These are phyloP conservation scores for Botryotinia calthae DNA, from an alignment of 2,329 filamentous ascomycete genomes.

Conservation along the genomic window DNA sequence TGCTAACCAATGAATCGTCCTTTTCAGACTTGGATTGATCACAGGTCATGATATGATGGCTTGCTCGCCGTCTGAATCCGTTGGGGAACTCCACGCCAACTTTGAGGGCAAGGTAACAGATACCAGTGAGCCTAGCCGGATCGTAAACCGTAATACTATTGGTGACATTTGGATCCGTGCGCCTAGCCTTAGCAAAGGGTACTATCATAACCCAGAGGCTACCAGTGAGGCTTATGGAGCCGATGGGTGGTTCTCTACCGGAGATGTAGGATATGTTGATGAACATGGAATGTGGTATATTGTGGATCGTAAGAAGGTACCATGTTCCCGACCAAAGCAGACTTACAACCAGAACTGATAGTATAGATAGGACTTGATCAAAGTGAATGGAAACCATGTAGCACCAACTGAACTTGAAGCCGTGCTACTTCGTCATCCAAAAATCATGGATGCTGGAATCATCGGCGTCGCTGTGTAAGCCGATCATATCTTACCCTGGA, in stretches of 20 bases:
- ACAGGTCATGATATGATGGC: neutral
- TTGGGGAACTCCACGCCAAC: neutral
- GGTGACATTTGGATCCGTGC: slow-evolving; percentile 1
- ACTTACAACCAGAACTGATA: neutral
- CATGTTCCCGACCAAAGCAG: neutral
- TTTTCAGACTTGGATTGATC: neutral
- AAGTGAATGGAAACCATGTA: slow-evolving; percentile 51
- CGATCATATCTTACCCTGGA: neutral
- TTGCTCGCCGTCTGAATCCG: neutral
- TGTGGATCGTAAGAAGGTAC: slow-evolving; percentile 60
- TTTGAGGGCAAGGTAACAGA: slow-evolving; percentile 2
- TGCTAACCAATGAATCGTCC: neutral
- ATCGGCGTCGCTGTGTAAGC: slow-evolving; percentile 42
- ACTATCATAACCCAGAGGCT: neutral
- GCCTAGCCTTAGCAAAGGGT: neutral
- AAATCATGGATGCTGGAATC: slow-evolving; percentile 46
- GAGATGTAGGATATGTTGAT: slow-evolving; percentile 61
- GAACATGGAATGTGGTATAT: slow-evolving; percentile 79
- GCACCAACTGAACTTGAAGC: slow-evolving; percentile 49
- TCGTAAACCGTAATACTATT: neutral
- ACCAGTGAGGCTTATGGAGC: neutral
- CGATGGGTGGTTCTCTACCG: neutral
- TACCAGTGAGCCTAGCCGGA: neutral
- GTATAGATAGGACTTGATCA: slow-evolving; percentile 39
- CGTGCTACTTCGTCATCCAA: slow-evolving; percentile 42